Evolutionary conservation across 1,139 yeast genomes (phyloP).

Genomic region (Hansenula lynferdii): DNA sequence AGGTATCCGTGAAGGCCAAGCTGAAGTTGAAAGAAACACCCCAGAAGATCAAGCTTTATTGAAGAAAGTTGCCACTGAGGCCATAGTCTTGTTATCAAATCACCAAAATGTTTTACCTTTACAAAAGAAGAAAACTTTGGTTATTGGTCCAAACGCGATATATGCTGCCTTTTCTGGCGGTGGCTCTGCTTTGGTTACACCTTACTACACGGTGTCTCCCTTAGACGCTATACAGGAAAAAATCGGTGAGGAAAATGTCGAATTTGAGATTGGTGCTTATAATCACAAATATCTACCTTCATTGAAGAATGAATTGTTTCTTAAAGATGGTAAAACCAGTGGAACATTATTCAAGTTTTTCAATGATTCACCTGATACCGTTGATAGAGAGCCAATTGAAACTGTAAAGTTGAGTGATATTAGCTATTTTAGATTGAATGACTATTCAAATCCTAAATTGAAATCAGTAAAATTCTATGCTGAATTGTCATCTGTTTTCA

Average conservation of each 20-base stretch:
- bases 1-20: slow-evolving; percentile 31
- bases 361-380: slow-evolving; percentile 31
- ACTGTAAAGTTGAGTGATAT: slow-evolving; percentile 27
- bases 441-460: slow-evolving; percentile 35
- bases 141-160: slow-evolving; percentile 49
- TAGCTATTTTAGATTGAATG: slow-evolving; percentile 41
- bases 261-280: slow-evolving; percentile 33
- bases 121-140: slow-evolving; percentile 34
- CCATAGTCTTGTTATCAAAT: slow-evolving; percentile 51
- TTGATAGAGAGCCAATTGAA: slow-evolving; percentile 35
- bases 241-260: slow-evolving; percentile 24
- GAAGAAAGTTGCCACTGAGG: slow-evolving; percentile 45
- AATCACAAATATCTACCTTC: slow-evolving; percentile 30
- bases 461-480: slow-evolving; percentile 31
- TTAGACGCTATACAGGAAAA: slow-evolving; percentile 36
- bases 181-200: slow-evolving; percentile 44
- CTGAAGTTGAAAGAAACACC: slow-evolving; percentile 35
- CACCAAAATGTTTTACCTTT: slow-evolving; percentile 40
- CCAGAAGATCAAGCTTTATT: slow-evolving; percentile 37
- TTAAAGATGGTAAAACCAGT: no score
- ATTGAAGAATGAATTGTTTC: slow-evolving; percentile 37
- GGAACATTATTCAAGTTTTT: slow-evolving; percentile 37
- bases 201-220: slow-evolving; percentile 44
- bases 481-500: slow-evolving; percentile 42
- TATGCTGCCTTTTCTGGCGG: slow-evolving; percentile 43